Conservation (phyloP, 805 yeast genomes). For the Pichia thaimueangensis region DNA sequence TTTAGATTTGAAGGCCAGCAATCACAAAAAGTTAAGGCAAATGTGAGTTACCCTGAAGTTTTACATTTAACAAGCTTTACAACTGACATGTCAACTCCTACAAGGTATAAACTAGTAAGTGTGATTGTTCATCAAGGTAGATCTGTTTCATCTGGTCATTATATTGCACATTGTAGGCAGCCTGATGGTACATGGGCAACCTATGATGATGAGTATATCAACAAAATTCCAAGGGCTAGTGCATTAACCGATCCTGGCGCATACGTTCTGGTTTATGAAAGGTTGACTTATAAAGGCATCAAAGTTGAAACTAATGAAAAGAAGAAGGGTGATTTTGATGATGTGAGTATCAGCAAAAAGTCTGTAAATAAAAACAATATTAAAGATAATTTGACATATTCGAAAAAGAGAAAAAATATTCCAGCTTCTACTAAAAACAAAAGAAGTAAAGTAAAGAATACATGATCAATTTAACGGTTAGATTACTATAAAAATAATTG, state of each 20-base stretch:
- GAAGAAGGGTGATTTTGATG: too few relatives aligned
- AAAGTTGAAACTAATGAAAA: neutral
- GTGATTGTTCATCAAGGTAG: constrained; percentile 95
- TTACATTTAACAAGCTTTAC: constrained; percentile 67
- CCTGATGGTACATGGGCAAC: constrained; percentile 91
- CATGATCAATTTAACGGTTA: too few relatives aligned
- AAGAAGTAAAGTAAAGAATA: neutral
- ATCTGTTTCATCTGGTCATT: constrained; percentile 88
- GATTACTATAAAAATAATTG: neutral
- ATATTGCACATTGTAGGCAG: constrained; percentile 83
- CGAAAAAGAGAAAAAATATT: constrained; percentile 16
- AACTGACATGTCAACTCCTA: constrained; percentile 38
- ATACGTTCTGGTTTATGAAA: constrained; percentile 79
- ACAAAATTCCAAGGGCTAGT: constrained; percentile 60
- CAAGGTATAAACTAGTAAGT: constrained; percentile 63
- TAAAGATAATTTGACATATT: too few relatives aligned
- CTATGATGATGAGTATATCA: constrained; percentile 89
- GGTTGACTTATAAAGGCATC: constrained; percentile 53
- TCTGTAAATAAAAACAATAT: too few relatives aligned
- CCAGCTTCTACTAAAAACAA: neutral
- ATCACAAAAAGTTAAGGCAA: constrained; percentile 81
- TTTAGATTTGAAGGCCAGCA: constrained; percentile 77
- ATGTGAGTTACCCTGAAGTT: constrained; percentile 71
- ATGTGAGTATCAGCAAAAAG: too few relatives aligned
- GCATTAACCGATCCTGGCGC: constrained; percentile 85